Conservation (phyloP, 306 rosid species). For the Quercus wislizeni region DNA sequence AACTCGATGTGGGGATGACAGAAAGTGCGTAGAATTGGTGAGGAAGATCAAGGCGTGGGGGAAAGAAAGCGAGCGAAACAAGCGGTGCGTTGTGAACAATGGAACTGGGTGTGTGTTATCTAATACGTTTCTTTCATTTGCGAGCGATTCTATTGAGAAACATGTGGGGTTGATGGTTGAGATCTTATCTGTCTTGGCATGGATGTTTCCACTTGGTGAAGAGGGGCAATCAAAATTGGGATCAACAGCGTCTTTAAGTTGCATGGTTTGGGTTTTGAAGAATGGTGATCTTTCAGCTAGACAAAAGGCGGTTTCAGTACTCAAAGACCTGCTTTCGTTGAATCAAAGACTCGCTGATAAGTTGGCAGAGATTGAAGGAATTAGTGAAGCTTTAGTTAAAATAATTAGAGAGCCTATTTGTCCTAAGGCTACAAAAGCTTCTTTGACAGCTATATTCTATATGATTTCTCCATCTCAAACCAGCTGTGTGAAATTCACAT, state of each 20-base stretch:
- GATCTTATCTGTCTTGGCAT: constrained; percentile 47
- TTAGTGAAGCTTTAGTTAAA: constrained; percentile 52
- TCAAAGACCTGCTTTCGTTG: constrained; percentile 41
- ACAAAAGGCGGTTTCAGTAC: constrained; percentile 53
- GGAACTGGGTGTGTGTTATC: constrained; percentile 42
- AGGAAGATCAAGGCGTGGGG: constrained; percentile 64
- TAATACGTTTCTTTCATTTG: constrained; percentile 46
- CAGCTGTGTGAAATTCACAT: constrained; percentile 8
- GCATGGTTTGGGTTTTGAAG: constrained; percentile 46
- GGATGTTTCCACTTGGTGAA: constrained; percentile 45
- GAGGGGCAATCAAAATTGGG: constrained; percentile 47
- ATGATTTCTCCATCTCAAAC: constrained; percentile 41
- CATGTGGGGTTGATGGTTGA: constrained; percentile 40
- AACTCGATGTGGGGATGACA: constrained; percentile 32
- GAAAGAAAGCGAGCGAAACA: constrained; percentile 80
- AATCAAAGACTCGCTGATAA: constrained; percentile 30
- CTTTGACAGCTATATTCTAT: constrained; percentile 50
- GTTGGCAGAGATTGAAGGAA: constrained; percentile 47
- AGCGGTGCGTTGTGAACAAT: constrained; percentile 41
- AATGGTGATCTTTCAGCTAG: constrained; percentile 51
- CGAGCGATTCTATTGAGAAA: constrained; percentile 33
- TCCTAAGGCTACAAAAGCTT: constrained; percentile 47
- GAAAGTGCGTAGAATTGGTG: constrained; percentile 45
- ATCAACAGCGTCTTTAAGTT: constrained; percentile 37
- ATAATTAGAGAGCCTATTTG: constrained; percentile 52